Evolutionary conservation across 257 asterid species (phyloP).

Genomic region (Cruciata laevipes): DNA sequence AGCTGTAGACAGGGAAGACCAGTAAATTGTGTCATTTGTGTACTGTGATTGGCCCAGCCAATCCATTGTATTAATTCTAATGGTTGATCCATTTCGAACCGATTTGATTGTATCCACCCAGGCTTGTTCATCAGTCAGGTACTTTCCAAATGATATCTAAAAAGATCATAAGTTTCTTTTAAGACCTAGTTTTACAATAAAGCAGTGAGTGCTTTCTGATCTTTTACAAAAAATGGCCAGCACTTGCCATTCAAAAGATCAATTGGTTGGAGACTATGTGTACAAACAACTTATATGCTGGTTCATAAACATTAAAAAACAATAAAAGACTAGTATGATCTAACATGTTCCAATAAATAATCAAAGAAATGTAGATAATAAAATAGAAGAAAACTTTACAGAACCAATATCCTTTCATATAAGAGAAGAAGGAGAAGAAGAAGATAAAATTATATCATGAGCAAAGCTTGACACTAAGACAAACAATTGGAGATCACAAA

Average conservation of each 20-base stretch:
- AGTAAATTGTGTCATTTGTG: constrained; percentile 44
- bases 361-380: too few species aligned
- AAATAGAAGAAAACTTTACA: not conserved
- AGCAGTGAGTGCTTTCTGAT: not conserved
- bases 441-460: not conserved
- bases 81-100: constrained; percentile 42
- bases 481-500: not conserved
- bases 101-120: constrained; percentile 86
- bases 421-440: too few species aligned
- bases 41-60: constrained; percentile 91
- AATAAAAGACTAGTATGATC: not conserved
- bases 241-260: not conserved
- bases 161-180: not conserved
- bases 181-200: not conserved
- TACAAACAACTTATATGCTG: not conserved
- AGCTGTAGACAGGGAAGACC: constrained; percentile 78
- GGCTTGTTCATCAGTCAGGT: constrained; percentile 74
- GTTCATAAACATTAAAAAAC: not conserved
- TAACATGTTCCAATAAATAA: not conserved
- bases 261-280: not conserved
- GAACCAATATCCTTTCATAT: not conserved
- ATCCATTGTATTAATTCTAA: constrained; percentile 81
- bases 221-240: not conserved
- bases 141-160: constrained; percentile 64
- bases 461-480: not conserved